These are phyloP conservation scores for Inga oerstediana DNA, from an alignment of 306 rosid species.

Conservation along the genomic window DNA sequence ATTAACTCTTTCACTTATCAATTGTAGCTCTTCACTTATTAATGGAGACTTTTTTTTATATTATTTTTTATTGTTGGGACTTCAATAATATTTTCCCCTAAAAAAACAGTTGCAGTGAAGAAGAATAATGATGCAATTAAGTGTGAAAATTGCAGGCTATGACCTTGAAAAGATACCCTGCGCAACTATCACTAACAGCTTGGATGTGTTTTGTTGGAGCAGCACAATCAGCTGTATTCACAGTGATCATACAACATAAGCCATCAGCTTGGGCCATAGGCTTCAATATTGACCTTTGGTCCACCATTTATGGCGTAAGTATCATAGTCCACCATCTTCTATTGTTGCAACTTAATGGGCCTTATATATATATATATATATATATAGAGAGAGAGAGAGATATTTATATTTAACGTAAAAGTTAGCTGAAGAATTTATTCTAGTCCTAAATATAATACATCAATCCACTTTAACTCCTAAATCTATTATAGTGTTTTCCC, in stretches of 20 bases:
- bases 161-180: conserved; percentile 80
- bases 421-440: too few relatives aligned
- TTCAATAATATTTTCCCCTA: too few relatives aligned
- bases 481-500: too few relatives aligned
- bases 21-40: too few relatives aligned
- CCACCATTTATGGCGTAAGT: conserved; percentile 71
- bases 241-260: conserved; percentile 49
- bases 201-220: conserved; percentile 84
- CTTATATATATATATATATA: background rate
- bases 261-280: conserved; percentile 72
- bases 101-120: background rate
- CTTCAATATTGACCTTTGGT: conserved; percentile 70
- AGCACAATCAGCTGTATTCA: conserved; percentile 74
- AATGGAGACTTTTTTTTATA: too few relatives aligned
- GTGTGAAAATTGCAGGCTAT: conserved; percentile 54
- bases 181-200: conserved; percentile 70
- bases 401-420: too few relatives aligned
- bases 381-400: too few relatives aligned
- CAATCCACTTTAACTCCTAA: too few relatives aligned
- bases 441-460: too few relatives aligned
- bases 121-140: background rate
- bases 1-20: too few relatives aligned
- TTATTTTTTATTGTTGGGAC: too few relatives aligned
- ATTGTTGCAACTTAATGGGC: background rate
- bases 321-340: background rate